Evolutionary conservation across 352 stramenopile species (phyloP).

Genomic region (Phytophthora crassamura): DNA sequence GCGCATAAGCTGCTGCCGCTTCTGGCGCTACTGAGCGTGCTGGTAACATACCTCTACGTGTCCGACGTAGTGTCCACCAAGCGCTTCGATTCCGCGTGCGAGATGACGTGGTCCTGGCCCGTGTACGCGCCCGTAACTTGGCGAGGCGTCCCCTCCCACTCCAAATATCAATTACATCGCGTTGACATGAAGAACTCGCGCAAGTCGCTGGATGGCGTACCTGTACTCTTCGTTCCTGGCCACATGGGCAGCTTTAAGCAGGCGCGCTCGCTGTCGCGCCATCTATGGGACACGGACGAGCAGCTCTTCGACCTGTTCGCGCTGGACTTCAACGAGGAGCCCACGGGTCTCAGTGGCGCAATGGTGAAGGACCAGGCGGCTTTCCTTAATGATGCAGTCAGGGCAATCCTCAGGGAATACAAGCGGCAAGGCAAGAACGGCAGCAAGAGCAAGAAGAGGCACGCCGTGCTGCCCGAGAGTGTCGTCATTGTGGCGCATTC

Average conservation of each 20-base stretch:
- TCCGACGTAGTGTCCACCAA: constrained; percentile 48
- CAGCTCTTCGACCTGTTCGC: constrained; percentile 83
- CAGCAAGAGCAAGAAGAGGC: constrained; percentile 5
- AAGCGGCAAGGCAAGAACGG: constrained; percentile 52
- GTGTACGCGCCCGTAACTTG: constrained; percentile 73
- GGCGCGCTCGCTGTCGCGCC: constrained; percentile 75
- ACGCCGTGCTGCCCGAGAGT: constrained; percentile 45
- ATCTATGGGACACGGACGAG: constrained; percentile 67
- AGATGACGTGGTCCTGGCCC: constrained; percentile 90
- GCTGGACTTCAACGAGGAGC: constrained; percentile 78
- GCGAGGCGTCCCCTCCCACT: constrained; percentile 38
- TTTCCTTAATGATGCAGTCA: constrained; percentile 79
- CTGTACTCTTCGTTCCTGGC: constrained; percentile 84
- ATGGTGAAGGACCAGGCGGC: constrained; percentile 74
- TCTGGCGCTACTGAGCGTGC: constrained; percentile 57
- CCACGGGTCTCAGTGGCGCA: constrained; percentile 71
- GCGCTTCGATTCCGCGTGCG: constrained; percentile 51
- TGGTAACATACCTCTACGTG: constrained; percentile 53
- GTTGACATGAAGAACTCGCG: constrained; percentile 73
- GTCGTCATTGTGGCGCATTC: constrained; percentile 86
- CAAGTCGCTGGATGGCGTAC: constrained; percentile 60
- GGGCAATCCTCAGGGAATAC: constrained; percentile 78
- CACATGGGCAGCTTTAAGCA: constrained; percentile 90
- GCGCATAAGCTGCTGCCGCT: constrained; percentile 49
- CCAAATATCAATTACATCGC: constrained; percentile 72